A percentile compares a stretch with the other conserved stretches of the same genome.
These are phyloP conservation scores for Galeopsis tetrahit DNA, from an alignment of 257 asterid genomes.

Conservation along the genomic window DNA sequence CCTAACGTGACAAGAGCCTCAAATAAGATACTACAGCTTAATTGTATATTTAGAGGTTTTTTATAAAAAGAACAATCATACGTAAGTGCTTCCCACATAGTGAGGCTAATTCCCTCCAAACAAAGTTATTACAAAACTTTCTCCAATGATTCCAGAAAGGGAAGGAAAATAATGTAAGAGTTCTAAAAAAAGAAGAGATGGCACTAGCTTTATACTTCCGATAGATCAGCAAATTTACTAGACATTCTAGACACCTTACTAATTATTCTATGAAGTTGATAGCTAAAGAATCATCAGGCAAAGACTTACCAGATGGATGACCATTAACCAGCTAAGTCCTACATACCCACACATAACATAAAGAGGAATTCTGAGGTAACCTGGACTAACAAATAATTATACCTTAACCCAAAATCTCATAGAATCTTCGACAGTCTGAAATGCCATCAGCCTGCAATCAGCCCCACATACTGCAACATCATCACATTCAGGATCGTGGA, in stretches of 20 bases:
- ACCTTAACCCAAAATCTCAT: conserved; percentile 97
- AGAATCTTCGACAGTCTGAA: conserved; percentile 64
- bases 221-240: not conserved
- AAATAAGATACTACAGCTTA: conserved; percentile 26
- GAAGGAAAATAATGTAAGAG: not conserved
- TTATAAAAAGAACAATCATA: not conserved
- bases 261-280: conserved; percentile 4
- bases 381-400: conserved; percentile 33
- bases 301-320: conserved; percentile 16
- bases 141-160: not conserved
- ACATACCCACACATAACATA: conserved; percentile 9
- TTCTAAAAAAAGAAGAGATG: not conserved
- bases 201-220: too few species aligned
- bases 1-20: conserved; percentile 49
- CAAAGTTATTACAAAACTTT: not conserved
- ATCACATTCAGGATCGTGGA: conserved; percentile 60
- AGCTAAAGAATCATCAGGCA: conserved; percentile 1
- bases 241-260: not conserved
- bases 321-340: not conserved
- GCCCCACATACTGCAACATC: conserved; percentile 91
- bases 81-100: conserved; percentile 13
- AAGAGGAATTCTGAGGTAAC: conserved; percentile 21
- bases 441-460: conserved; percentile 92
- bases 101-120: conserved; percentile 21
- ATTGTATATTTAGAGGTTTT: not conserved